Conservation (phyloP, 768 basidiomycete species). For the Serendipita indica region DNA sequence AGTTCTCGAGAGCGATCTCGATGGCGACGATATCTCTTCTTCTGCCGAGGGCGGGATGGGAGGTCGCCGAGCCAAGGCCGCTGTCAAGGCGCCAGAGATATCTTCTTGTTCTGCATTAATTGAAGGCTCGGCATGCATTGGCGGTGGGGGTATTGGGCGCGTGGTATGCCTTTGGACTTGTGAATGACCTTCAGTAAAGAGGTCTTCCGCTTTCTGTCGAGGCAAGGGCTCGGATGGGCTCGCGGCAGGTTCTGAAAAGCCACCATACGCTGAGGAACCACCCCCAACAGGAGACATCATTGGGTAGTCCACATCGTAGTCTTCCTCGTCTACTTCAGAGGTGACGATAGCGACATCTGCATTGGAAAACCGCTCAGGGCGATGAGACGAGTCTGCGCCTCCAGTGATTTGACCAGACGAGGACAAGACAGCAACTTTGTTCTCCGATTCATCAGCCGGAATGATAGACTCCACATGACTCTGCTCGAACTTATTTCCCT, state of each 20-base stretch:
- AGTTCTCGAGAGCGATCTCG: conserved; percentile 1
- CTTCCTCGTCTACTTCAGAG: background rate
- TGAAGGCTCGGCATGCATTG: too few species aligned
- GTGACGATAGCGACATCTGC: background rate
- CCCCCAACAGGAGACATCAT: conserved; percentile 7
- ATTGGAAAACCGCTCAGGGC: too few species aligned
- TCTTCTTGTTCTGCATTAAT: conserved; percentile 10
- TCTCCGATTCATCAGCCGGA: background rate
- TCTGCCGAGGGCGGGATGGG: conserved; percentile 20
- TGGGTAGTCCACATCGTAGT: conserved; percentile 5
- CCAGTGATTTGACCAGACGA: background rate
- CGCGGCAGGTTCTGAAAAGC: too few species aligned
- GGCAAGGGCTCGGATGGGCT: too few species aligned
- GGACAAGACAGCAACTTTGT: conserved; percentile 6
- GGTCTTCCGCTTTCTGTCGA: too few species aligned
- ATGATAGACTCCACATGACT: background rate
- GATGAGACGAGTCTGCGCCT: background rate
- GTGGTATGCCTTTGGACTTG: conserved; percentile 13
- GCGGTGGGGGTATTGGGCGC: background rate
- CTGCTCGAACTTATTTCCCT: background rate
- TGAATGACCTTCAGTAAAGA: background rate
- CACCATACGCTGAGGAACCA: too few species aligned
- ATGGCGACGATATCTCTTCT: background rate
- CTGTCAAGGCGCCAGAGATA: conserved; percentile 14
- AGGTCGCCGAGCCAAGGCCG: conserved; percentile 16